phyloP scores from a whole-genome alignment of 2,329 filamentous ascomycete genomes.

The Scopulariopsis brevicaulis region DNA sequence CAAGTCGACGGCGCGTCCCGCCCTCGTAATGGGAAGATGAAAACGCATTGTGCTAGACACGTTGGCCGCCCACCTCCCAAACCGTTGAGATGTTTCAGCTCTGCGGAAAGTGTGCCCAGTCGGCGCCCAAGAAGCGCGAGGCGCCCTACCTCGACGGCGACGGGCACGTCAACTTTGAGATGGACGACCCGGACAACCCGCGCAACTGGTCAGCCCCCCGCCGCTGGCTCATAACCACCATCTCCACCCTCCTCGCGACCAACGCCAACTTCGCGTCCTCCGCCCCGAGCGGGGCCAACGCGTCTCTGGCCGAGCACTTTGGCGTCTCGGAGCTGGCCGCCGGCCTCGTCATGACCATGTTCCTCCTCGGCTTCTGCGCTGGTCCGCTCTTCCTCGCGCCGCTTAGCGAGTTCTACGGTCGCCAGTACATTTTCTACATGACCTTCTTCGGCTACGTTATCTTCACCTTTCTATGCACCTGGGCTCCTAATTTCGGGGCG shows the following conservation, averaged over 20 bases:
- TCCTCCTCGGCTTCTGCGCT: conserved; percentile 50
- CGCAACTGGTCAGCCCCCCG: neutral
- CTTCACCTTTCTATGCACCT: conserved; percentile 37
- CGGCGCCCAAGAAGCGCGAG: neutral
- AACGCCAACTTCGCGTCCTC: neutral
- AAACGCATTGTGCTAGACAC: neutral
- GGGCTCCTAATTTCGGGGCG: conserved; percentile 32
- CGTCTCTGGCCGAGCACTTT: neutral
- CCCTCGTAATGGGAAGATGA: neutral
- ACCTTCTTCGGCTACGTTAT: conserved; percentile 32
- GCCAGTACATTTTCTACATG: conserved; percentile 39
- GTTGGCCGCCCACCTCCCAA: neutral
- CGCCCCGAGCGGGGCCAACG: neutral
- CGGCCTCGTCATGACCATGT: conserved; percentile 40
- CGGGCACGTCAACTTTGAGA: neutral
- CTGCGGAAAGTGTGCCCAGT: neutral
- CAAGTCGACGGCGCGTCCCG: neutral
- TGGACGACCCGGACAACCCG: neutral
- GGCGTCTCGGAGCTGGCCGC: neutral
- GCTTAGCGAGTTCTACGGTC: conserved; percentile 48
- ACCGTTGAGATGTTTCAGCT: neutral
- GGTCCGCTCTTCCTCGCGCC: conserved; percentile 49
- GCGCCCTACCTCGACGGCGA: neutral
- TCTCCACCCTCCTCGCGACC: neutral
- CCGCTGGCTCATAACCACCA: neutral